Evolutionary conservation across 768 basidiomycete genomes (phyloP), one percentile per base, ranked within the genome.

Genomic region (Lactifluus volemus): DNA sequence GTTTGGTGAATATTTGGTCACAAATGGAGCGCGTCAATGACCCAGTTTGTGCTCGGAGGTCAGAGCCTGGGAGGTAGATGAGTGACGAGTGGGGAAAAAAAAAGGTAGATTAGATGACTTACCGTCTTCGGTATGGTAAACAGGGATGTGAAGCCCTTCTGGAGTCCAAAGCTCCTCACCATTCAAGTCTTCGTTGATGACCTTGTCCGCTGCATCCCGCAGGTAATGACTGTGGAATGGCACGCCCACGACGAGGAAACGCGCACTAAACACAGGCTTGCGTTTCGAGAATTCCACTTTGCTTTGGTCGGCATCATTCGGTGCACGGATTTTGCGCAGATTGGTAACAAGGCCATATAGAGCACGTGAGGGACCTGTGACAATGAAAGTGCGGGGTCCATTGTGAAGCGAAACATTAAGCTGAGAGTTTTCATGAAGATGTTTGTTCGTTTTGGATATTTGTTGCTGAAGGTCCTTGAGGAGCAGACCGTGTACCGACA

Each of bases 171-270:
- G 70, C 68, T 96, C 92, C 68, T 92, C 81, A 2, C 81, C 85
- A 11, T 75, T 77, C 39, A 95, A 73, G 75, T 95, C 92, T 60
- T 88, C 82, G n/a, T 81, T 72, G 42, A 88, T 73, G 50, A 97
- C 74, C 72, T 84, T 88, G 64, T 92, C 82, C 2, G 92, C 83
- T 1, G 84, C 88, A 32, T 81, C 85, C 17, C 70, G 70, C 57
- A 99, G 78, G 73, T 98, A 96, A 19, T 78, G 76, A 73, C 93
- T 95, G 79, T 99, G 97, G 76, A 94, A 99, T 0, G 97, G 97
- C 2, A 94, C 96, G 55, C 85, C 88, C 69, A 99, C 89, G n/a
- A 92, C 88, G 68, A 99, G 77, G 79, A 98, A 99, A 49, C 97
- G 86, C 51, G 89, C 83, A 47, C 84, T 88, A 74, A 99, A 98